Evolutionary conservation across 1,284 basidiomycete genomes (phyloP).

Genomic region (Rhodotorula sp.): DNA sequence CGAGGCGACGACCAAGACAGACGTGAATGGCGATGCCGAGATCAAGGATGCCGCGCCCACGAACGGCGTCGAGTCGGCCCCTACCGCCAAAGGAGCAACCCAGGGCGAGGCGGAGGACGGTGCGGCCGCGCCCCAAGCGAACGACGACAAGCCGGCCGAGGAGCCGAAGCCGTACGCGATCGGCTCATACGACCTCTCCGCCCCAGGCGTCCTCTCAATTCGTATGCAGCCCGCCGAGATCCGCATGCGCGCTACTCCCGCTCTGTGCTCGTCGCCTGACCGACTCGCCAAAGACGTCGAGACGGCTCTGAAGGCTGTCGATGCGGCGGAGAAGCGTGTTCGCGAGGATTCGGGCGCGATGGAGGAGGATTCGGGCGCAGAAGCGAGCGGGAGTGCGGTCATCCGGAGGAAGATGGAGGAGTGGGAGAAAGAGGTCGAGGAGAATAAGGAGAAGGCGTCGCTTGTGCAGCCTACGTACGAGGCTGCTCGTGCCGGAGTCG

Average conservation of each 20-base stretch:
- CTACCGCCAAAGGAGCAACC: neutral
- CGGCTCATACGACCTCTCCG: conserved; percentile 43
- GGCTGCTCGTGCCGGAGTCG: conserved; percentile 29
- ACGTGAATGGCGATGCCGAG: neutral
- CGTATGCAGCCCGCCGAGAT: conserved; percentile 63
- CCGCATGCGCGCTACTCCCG: conserved; percentile 72
- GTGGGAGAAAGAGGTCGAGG: conserved; percentile 25
- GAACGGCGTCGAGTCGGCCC: neutral
- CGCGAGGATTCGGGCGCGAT: neutral
- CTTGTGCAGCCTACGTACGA: conserved; percentile 41
- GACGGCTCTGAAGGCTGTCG: conserved; percentile 67
- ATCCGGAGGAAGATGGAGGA: conserved; percentile 44
- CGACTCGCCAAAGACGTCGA: conserved; percentile 73
- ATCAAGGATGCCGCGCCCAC: neutral
- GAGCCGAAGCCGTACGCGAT: conserved; percentile 47
- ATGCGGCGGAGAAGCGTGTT: conserved; percentile 69
- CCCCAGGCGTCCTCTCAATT: neutral
- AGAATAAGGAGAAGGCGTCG: conserved; percentile 35
- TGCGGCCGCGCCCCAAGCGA: neutral
- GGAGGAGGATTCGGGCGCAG: conserved; percentile 41
- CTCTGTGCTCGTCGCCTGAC: conserved; percentile 71
- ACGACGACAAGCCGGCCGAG: neutral
- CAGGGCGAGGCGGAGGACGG: neutral
- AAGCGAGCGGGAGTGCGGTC: conserved; percentile 45
- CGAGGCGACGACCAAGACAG: neutral